Evolutionary conservation across 306 rosid species (phyloP).

Genomic region (Fagus sylvatica): DNA sequence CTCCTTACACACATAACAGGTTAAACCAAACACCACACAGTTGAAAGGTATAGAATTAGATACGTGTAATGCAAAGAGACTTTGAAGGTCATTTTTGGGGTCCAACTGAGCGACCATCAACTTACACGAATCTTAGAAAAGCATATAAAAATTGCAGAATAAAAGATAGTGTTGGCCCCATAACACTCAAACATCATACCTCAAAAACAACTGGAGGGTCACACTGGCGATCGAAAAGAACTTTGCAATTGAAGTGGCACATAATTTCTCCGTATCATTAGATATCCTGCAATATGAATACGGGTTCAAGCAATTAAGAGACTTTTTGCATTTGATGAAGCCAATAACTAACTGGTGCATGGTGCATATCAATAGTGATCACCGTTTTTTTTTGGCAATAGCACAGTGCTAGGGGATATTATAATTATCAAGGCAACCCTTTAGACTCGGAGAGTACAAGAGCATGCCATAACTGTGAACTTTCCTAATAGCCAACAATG

Average conservation of each 20-base stretch:
- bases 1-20: not conserved
- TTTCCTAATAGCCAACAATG: not conserved
- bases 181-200: too few relatives aligned
- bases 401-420: not conserved
- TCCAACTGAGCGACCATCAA: not conserved
- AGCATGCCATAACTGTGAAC: not conserved
- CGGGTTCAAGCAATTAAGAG: slow-evolving; percentile 16
- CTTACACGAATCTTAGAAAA: not conserved
- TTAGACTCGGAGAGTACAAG: not conserved
- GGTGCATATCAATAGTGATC: not conserved
- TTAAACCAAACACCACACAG: not conserved
- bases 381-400: not conserved
- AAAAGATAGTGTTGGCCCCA: too few relatives aligned
- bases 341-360: not conserved
- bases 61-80: too few relatives aligned
- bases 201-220: slow-evolving; percentile 34
- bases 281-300: slow-evolving; percentile 51
- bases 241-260: slow-evolving; percentile 38
- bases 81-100: not conserved
- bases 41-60: not conserved
- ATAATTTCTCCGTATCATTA: slow-evolving; percentile 25
- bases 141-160: too few relatives aligned
- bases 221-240: slow-evolving; percentile 38
- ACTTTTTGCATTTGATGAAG: not conserved
- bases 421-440: not conserved